Evolutionary conservation across 108 stramenopile genomes (phyloP).

Genomic region (Pseudonitzschia multiseries): DNA sequence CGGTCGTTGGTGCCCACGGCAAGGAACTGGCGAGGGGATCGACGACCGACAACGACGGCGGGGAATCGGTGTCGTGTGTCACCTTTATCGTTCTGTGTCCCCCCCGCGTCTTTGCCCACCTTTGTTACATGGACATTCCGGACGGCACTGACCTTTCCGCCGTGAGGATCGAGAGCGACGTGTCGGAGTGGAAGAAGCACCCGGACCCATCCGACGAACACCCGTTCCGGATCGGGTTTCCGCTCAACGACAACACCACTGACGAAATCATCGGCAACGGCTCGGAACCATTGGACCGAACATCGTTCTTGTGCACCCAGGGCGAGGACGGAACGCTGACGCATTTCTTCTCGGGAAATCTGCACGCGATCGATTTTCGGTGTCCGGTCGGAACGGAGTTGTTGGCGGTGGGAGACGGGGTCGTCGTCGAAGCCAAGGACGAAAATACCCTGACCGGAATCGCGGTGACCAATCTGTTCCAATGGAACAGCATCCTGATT

Average conservation of each 20-base stretch:
- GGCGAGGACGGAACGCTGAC: slow-evolving; percentile 79
- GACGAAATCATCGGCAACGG: neutral
- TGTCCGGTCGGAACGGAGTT: slow-evolving; percentile 83
- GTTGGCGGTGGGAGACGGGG: slow-evolving; percentile 68
- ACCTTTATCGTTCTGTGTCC: slow-evolving; percentile 83
- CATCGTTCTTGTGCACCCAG: slow-evolving; percentile 79
- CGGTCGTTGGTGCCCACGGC: slow-evolving; percentile 23
- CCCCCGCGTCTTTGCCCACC: slow-evolving; percentile 68
- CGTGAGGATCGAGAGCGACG: slow-evolving; percentile 72
- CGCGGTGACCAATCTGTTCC: slow-evolving; percentile 75
- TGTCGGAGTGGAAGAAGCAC: slow-evolving; percentile 66
- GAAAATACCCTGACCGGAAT: slow-evolving; percentile 67
- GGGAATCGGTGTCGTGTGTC: slow-evolving; percentile 36
- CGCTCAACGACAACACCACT: slow-evolving; percentile 39
- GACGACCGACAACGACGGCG: slow-evolving; percentile 44
- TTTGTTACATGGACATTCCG: slow-evolving; percentile 51
- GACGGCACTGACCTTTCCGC: slow-evolving; percentile 21
- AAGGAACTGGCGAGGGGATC: slow-evolving; percentile 20
- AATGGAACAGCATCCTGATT: slow-evolving; percentile 84
- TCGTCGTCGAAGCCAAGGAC: slow-evolving; percentile 62
- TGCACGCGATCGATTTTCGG: slow-evolving; percentile 83
- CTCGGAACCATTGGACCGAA: no score
- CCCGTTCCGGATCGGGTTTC: slow-evolving; percentile 54
- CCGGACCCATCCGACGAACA: slow-evolving; percentile 64
- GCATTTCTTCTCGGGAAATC: slow-evolving; percentile 85